Base-by-base conservation (phyloP, 1,284 basidiomycete genomes). In the Moesziomyces parantarcticus region DNA sequence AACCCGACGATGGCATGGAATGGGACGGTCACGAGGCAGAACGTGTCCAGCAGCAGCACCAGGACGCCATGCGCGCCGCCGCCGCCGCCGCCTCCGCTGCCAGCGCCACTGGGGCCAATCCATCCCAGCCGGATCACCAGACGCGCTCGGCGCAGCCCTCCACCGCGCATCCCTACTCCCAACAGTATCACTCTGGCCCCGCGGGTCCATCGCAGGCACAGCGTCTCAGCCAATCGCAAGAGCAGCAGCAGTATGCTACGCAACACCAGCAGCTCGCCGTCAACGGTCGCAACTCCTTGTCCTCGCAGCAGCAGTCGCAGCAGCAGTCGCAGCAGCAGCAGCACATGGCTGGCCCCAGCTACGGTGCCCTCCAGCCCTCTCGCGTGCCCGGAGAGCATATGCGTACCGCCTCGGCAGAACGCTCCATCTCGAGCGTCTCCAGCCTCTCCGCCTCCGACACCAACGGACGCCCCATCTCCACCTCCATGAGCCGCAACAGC, bases 1-100 rank as follows among this genome's bases (percentile, higher is more conserved):
- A 87, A 69, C 86, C 86, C 16, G 86, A 86, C 64, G 86, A 86
- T 73, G 85, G 86, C 18, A 84, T 86, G 71, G 85, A 85, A 54
- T 87, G 86, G 87, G 86, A 86, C 20, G 85, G 84, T 48, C 77
- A 78, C 32, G 85, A 85, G n/a, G 84, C 78, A 7, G 81, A 82
- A 43, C 81, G 83, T 22, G 73, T 82, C 23, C 85, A 84, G 58
- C 75, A 74, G 45, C 70, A 63, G 34, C 74, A 73, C 20, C 61
- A 69, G 47, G 72, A 60, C 8, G 56, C 50, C 20, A 45, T 44
- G 50, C 58, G 56, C 25, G 45, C 50, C 21, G 49, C 44, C 29
- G 29, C 29, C 29, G 29, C 29, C 29, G 29, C 25, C 8, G 25
- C 25, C 25, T 26, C 26, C 26, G 8, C 29, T 29, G 29, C 29